Base-by-base conservation (phyloP, 495 filamentous ascomycete genomes). In the Talaromyces stipitatus region DNA sequence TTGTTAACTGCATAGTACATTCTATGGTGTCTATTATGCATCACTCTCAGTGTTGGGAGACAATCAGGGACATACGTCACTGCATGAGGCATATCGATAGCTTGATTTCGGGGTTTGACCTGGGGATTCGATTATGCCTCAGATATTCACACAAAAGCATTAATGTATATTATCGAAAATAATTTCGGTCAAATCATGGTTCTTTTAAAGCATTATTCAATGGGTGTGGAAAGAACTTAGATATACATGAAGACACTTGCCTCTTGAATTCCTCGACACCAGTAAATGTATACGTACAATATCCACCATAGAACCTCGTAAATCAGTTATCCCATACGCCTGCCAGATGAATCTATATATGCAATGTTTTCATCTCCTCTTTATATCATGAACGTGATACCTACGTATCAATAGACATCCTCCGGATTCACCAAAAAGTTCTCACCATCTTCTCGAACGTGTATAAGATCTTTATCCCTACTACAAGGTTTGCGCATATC, bases 401-500 rank as follows among this genome's bases (percentile, higher is more conserved):
- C 16, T 27, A 16, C 45, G 2, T 4, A 26, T 82, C 73, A 91
- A 81, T 87, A 95, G 28, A 97, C 90, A 71, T 96, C 87, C 41
- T 85, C 80, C 5, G 94, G 92, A 24, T 80, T 75, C n/a, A 98
- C 89, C 30, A 75, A 78, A 70, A 88, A 84, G 51, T 87, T 78
- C 73, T 95, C 88, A 23, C 94, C 94, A 61, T 95, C 83, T 55
- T 89, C 81, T 57, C 94, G 79, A 14, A 95, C 78, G 72, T 92
- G 87, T 69, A 88, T 78, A 48, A 78, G 71, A 36, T 85, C 81
- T 69, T 86, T 88, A 72, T 98, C 94, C 59, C 91, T 79, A 70
- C 80, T 87, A 71, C 92, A 84, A 47, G 90, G 85, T 64, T 97
- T 97, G 50, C 94, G 84, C 94, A 98, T 98, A 69, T 98, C 87